Conservation (phyloP, 768 basidiomycete species). For the Naganishia vishniacii region DNA sequence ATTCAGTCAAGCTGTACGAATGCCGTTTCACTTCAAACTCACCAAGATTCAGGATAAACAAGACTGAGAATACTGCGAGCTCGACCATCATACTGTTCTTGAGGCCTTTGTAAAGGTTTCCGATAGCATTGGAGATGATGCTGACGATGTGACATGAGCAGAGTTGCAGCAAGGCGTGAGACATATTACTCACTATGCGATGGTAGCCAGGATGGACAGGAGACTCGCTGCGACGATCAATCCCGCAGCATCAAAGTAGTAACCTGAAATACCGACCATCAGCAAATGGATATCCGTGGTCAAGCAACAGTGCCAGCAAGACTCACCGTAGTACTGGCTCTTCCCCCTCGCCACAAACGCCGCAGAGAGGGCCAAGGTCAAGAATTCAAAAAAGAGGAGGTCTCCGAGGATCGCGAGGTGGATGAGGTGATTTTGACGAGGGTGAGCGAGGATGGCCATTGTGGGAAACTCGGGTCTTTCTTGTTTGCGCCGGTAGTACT, state of each 20-base stretch:
- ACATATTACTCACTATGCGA: neutral
- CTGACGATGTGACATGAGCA: too few relatives aligned
- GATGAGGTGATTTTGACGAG: neutral
- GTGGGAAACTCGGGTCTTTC: neutral
- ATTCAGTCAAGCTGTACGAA: neutral
- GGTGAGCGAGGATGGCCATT: neutral
- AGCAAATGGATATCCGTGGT: neutral
- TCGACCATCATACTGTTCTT: conserved; percentile 3
- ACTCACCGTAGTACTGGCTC: neutral
- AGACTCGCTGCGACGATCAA: neutral
- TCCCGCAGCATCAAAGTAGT: conserved; percentile 8
- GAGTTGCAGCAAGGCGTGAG: too few relatives aligned
- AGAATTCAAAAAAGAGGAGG: conserved; percentile 4
- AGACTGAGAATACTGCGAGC: neutral
- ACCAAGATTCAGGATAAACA: conserved; percentile 6
- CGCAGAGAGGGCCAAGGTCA: conserved; percentile 16
- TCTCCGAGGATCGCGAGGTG: conserved; percentile 3
- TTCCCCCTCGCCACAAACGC: neutral
- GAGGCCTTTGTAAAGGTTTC: conserved; percentile 1
- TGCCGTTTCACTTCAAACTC: neutral
- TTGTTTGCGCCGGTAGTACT: too few relatives aligned
- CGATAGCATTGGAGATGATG: neutral
- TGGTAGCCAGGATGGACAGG: neutral
- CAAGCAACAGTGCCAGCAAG: neutral
- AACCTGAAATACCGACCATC: neutral